Conservation (phyloP, 2,329 filamentous ascomycete genomes). For the Sclerotinia minor region DNA sequence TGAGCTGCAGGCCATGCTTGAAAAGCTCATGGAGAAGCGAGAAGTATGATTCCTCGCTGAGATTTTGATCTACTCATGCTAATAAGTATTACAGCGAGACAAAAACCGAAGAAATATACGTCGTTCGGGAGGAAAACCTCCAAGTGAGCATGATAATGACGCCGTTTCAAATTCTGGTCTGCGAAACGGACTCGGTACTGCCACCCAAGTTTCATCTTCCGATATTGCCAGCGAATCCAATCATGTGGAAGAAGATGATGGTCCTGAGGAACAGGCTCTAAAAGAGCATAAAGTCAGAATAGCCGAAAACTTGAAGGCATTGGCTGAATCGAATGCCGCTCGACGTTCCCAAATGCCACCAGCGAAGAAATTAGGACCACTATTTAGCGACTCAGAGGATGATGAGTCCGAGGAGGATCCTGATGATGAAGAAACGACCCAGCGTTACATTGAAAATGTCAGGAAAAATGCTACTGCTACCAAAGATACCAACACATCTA, state of each 20-base stretch:
- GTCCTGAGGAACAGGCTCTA: neutral
- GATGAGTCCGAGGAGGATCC: constrained; percentile 34
- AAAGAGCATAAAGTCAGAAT: neutral
- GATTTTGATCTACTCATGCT: neutral
- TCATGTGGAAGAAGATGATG: constrained; percentile 3
- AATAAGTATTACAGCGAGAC: neutral
- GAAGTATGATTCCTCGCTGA: constrained; percentile 13
- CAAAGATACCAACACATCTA: neutral
- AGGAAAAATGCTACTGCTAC: neutral
- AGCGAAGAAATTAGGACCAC: neutral
- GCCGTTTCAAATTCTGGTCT: too few species aligned
- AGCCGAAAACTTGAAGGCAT: neutral
- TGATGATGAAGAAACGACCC: constrained; percentile 21
- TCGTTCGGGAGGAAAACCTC: neutral
- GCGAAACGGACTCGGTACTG: neutral
- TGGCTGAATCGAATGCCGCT: neutral
- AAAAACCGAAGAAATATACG: constrained; percentile 15
- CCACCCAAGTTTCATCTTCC: neutral
- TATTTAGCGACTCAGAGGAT: neutral
- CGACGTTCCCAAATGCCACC: neutral
- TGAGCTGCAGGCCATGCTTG: constrained; percentile 17
- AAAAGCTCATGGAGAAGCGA: constrained; percentile 23
- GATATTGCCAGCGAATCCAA: neutral
- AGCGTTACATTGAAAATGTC: neutral
- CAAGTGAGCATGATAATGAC: neutral